Evolutionary conservation across 225 moss, liverwort and hornwort genomes (phyloP).

Genomic region (Thuidium tamariscinum): DNA sequence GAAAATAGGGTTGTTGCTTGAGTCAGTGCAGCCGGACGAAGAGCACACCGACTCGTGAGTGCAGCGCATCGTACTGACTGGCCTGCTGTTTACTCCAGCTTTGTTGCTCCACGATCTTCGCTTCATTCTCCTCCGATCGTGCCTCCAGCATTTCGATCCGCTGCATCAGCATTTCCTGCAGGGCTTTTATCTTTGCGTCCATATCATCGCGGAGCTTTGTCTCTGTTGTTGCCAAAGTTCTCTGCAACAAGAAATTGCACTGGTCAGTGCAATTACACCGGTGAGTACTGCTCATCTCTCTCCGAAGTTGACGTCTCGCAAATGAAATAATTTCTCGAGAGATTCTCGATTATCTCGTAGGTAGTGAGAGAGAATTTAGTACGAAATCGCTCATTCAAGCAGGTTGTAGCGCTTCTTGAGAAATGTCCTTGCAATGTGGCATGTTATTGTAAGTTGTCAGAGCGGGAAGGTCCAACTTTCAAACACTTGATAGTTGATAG

Average conservation of each 20-base stretch:
- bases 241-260: neutral
- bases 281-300: neutral
- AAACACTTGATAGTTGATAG: neutral
- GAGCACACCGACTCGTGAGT: conserved; percentile 56
- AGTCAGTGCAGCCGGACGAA: conserved; percentile 23
- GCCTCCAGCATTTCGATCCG: conserved; percentile 30
- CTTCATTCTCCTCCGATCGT: conserved; percentile 14
- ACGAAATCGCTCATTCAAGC: neutral
- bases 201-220: conserved; percentile 30
- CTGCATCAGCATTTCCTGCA: conserved; percentile 27
- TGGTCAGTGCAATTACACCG: neutral
- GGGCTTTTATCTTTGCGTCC: conserved; percentile 25
- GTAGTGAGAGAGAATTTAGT: neutral
- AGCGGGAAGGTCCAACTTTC: neutral
- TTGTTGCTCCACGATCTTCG: conserved; percentile 17
- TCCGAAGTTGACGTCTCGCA: neutral
- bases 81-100: conserved; percentile 29
- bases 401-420: neutral
- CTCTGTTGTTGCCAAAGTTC: conserved; percentile 21
- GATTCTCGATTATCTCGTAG: neutral
- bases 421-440: neutral
- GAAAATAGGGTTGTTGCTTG: too few species aligned
- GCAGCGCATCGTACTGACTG: conserved; percentile 44
- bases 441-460: too few species aligned
- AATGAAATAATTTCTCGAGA: neutral